These are phyloP conservation scores for Elaphomyces granulatus DNA, from an alignment of 495 filamentous ascomycete genomes.

Conservation along the genomic window DNA sequence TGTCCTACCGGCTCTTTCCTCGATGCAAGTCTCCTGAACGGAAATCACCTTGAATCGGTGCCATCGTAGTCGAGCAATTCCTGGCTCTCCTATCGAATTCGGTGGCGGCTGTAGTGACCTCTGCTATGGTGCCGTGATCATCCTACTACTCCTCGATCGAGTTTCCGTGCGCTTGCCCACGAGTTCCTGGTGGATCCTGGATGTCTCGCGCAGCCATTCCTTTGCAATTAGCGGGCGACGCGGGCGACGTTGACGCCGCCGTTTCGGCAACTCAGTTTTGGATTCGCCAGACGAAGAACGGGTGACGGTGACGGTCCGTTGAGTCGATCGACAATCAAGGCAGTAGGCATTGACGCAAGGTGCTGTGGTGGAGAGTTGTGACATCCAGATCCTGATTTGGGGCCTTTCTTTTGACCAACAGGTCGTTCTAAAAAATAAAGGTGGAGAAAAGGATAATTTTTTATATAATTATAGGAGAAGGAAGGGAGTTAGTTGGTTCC, in stretches of 20 bases:
- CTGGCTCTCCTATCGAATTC: too few species aligned
- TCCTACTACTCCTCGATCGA: neutral
- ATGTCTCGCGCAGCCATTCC: constrained; percentile 1
- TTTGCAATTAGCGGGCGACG: neutral
- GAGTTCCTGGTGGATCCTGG: neutral
- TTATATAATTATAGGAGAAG: too few species aligned
- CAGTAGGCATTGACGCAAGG: neutral
- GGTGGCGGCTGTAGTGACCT: too few species aligned
- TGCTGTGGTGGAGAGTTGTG: neutral
- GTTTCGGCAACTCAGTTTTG: neutral
- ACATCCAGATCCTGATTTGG: neutral
- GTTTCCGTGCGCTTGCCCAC: neutral
- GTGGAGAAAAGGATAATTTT: too few species aligned
- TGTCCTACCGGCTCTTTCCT: too few species aligned
- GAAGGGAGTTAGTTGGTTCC: too few species aligned
- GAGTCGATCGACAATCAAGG: too few species aligned
- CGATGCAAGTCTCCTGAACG: too few species aligned
- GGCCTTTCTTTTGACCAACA: neutral
- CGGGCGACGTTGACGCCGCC: neutral
- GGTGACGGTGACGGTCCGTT: too few species aligned
- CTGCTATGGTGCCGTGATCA: neutral
- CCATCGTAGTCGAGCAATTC: too few species aligned
- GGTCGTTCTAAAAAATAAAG: too few species aligned
- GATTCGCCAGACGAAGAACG: neutral
- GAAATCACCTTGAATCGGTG: too few species aligned